These are phyloP conservation scores for Taiwanofungus camphoratus DNA, from an alignment of 1,284 basidiomycete genomes.

Conservation along the genomic window DNA sequence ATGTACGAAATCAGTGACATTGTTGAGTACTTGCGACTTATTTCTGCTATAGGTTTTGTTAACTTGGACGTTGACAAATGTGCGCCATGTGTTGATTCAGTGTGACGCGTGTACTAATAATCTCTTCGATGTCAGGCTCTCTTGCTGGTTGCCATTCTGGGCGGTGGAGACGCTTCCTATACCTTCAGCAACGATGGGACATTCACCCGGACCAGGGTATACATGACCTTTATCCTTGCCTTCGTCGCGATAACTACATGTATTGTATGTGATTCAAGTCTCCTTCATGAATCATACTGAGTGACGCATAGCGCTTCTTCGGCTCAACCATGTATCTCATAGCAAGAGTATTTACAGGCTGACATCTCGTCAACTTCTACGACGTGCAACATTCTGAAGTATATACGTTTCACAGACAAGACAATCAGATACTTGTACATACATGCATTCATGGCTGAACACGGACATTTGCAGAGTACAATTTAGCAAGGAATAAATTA, in stretches of 20 bases:
- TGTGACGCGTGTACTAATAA: background rate
- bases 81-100: constrained; percentile 29
- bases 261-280: constrained; percentile 41
- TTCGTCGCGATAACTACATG: constrained; percentile 72
- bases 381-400: constrained; percentile 6
- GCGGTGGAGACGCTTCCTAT: constrained; percentile 52
- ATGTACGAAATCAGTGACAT: constrained; percentile 45
- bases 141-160: constrained; percentile 70
- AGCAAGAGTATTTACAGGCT: constrained; percentile 55
- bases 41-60: constrained; percentile 53
- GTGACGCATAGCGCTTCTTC: constrained; percentile 42
- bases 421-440: no score
- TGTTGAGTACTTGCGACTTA: background rate
- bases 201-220: constrained; percentile 60
- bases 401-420: background rate
- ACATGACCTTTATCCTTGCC: constrained; percentile 73
- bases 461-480: constrained; percentile 1
- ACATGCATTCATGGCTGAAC: background rate
- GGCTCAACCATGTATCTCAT: constrained; percentile 64
- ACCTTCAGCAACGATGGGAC: constrained; percentile 57
- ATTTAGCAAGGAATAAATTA: constrained; percentile 17
- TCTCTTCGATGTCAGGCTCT: constrained; percentile 46
- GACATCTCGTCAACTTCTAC: constrained; percentile 19
- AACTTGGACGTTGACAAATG: constrained; percentile 82
- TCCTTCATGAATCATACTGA: background rate